A percentile compares a stretch with the other conserved stretches of the same genome.
Conservation (phyloP, 306 rosid genomes). For the Malus fusca region DNA sequence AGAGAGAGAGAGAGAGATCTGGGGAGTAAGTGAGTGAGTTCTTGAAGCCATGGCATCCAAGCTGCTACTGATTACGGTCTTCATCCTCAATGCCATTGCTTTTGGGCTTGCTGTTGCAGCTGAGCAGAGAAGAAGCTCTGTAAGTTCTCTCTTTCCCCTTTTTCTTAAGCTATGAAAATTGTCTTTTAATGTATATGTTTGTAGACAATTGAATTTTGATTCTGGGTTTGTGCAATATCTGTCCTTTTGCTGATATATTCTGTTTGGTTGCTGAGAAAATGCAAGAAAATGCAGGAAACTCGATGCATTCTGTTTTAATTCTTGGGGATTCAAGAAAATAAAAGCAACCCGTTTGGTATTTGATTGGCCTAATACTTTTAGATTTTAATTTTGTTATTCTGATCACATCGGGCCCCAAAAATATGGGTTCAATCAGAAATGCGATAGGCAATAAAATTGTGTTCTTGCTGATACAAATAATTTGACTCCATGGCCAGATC, state of each 20-base stretch:
- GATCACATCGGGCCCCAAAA: neutral
- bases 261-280: slow-evolving; percentile 7
- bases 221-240: slow-evolving; percentile 6
- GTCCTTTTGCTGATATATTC: neutral
- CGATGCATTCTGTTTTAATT: neutral
- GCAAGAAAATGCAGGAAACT: neutral
- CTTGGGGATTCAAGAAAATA: neutral
- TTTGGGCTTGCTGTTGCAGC: slow-evolving; percentile 92
- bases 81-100: slow-evolving; percentile 68
- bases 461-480: neutral
- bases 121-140: slow-evolving; percentile 95
- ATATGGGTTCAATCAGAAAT: neutral
- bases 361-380: neutral
- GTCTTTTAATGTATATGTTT: neutral
- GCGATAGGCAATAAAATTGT: neutral
- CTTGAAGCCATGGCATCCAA: slow-evolving; percentile 81
- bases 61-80: slow-evolving; percentile 51
- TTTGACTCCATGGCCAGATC: neutral
- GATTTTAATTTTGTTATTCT: neutral
- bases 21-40: slow-evolving; percentile 2
- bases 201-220: neutral
- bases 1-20: slow-evolving; percentile 29
- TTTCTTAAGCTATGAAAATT: neutral
- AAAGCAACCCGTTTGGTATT: neutral
- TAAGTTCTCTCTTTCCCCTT: slow-evolving; percentile 29